Percentiles rank a stretch among this genome's conserved stretches.
Evolutionary conservation across 1,284 basidiomycete species (phyloP).

Genomic region (Heterobasidion occidentale): DNA sequence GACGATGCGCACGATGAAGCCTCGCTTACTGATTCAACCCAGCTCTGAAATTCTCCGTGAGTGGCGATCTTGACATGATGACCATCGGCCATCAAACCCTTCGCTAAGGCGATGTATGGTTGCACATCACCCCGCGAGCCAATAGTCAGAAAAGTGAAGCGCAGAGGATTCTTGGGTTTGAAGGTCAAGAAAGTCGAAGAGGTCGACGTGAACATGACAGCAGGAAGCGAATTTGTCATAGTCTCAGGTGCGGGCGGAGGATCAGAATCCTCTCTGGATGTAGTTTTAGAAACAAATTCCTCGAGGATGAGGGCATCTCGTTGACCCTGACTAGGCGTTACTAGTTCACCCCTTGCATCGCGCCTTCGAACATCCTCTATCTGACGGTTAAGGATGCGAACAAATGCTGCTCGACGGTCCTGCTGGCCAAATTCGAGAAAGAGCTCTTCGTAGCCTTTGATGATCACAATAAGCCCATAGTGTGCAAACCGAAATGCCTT

Average conservation of each 20-base stretch:
- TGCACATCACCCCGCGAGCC: constrained; percentile 93
- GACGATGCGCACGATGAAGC: not conserved
- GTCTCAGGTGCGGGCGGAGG: constrained; percentile 38
- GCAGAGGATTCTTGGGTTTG: constrained; percentile 77
- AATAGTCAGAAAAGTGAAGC: constrained; percentile 91
- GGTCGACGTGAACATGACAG: constrained; percentile 92
- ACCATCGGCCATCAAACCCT: constrained; percentile 86
- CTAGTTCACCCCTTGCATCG: constrained; percentile 31
- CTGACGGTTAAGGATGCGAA: constrained; percentile 68
- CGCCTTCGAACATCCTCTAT: constrained; percentile 66
- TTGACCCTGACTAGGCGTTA: constrained; percentile 37
- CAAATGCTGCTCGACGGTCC: constrained; percentile 73
- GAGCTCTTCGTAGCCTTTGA: constrained; percentile 94
- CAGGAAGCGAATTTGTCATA: constrained; percentile 62
- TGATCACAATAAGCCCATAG: constrained; percentile 82
- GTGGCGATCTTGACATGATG: constrained; percentile 84
- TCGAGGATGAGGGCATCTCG: constrained; percentile 67
- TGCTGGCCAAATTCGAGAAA: constrained; percentile 89
- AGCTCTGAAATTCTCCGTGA: constrained; percentile 89
- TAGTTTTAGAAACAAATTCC: constrained; percentile 52
- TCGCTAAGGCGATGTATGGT: constrained; percentile 91
- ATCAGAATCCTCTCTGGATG: constrained; percentile 30
- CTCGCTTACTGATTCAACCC: constrained; percentile 82
- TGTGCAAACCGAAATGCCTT: constrained; percentile 87
- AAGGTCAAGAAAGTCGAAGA: constrained; percentile 92